Evolutionary conservation across 306 rosid genomes (phyloP).

Genomic region (Trichosanthes cucumerina): DNA sequence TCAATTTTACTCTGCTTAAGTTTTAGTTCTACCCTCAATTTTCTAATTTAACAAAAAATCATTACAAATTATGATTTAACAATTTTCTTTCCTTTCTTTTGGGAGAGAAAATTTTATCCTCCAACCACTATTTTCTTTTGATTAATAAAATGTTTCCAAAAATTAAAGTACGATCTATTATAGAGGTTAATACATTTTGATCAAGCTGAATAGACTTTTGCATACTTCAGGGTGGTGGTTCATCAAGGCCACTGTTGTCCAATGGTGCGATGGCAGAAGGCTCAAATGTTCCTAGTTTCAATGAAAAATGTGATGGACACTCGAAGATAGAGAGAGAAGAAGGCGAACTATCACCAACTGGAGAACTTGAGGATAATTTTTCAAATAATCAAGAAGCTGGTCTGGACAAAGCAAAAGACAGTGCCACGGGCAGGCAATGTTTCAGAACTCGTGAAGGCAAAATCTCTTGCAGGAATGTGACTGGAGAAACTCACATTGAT

Average conservation of each 20-base stretch:
- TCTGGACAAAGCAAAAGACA: slow-evolving; percentile 35
- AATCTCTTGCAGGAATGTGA: slow-evolving; percentile 38
- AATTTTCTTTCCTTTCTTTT: background rate
- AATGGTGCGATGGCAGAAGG: slow-evolving; percentile 45
- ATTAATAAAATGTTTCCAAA: background rate
- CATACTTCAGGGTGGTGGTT: slow-evolving; percentile 50
- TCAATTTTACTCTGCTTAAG: background rate
- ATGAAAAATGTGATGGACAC: slow-evolving; percentile 51
- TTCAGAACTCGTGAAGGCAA: slow-evolving; percentile 38
- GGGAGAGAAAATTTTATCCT: background rate
- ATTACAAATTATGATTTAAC: background rate
- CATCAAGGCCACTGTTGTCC: slow-evolving; percentile 25
- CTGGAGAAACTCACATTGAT: slow-evolving; percentile 74
- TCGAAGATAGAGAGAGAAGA: slow-evolving; percentile 83
- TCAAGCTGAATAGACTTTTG: slow-evolving; percentile 10
- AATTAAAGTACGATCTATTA: background rate
- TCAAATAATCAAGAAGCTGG: slow-evolving; percentile 44
- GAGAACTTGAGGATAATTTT: slow-evolving; percentile 77
- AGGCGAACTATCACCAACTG: slow-evolving; percentile 90
- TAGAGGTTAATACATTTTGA: background rate
- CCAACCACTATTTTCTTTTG: background rate
- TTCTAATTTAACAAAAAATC: background rate
- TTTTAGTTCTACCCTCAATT: background rate
- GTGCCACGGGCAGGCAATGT: slow-evolving; percentile 37
- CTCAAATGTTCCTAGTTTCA: slow-evolving; percentile 30